A percentile compares a stretch with the other conserved stretches of the same genome.
phyloP scores from a whole-genome alignment of 179 eudicot species.

The Corrigiola litoralis region DNA sequence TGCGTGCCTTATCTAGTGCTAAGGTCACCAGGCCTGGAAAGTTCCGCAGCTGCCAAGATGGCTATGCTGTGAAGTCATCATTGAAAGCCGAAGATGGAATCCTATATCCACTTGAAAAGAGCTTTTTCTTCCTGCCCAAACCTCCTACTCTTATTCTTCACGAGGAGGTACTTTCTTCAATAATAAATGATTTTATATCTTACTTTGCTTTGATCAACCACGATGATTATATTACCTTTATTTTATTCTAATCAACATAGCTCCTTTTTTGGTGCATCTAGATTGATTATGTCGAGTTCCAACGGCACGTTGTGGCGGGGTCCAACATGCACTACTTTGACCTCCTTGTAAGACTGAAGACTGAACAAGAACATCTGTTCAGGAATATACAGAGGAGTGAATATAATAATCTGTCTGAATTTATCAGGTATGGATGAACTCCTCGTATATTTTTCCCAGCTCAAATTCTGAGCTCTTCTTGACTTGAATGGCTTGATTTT shows the following conservation, averaged over 20 bases:
- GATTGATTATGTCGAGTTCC: conserved; percentile 95
- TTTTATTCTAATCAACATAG: background rate
- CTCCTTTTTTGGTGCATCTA: conserved; percentile 14
- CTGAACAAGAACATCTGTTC: conserved; percentile 93
- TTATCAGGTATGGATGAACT: conserved; percentile 53
- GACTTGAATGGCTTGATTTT: conserved; percentile 5
- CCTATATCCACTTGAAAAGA: conserved; percentile 91
- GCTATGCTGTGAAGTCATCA: conserved; percentile 93
- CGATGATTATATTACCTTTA: background rate
- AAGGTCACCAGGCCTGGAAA: conserved; percentile 95
- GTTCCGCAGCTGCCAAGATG: conserved; percentile 92
- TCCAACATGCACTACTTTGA: conserved; percentile 98
- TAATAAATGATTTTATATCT: background rate
- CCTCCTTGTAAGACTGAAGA: conserved; percentile 77
- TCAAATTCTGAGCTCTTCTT: background rate
- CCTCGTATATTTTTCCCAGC: background rate
- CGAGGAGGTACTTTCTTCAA: conserved; percentile 53
- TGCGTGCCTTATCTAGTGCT: conserved; percentile 89
- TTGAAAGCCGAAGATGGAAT: conserved; percentile 98
- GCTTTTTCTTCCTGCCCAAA: conserved; percentile 96
- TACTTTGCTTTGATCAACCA: background rate
- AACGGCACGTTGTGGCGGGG: conserved; percentile 95
- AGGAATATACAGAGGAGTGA: conserved; percentile 97
- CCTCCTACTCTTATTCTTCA: conserved; percentile 98
- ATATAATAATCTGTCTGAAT: conserved; percentile 66